Evolutionary conservation across 305 asterid species (phyloP).

Genomic region (Andrographis paniculata): DNA sequence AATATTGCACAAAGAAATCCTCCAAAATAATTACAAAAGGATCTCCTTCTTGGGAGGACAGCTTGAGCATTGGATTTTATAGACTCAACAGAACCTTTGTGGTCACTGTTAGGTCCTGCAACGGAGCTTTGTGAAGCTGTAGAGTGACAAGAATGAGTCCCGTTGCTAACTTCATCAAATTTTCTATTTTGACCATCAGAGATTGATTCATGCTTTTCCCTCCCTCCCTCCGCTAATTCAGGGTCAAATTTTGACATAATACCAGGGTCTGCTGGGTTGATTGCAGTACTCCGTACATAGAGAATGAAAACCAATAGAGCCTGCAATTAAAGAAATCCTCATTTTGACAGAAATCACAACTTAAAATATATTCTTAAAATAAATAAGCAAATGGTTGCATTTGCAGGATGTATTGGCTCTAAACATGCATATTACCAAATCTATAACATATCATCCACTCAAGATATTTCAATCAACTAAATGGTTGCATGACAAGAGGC

Average conservation of each 20-base stretch:
- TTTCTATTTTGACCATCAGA: slow-evolving; percentile 37
- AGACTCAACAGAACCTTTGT: slow-evolving; percentile 59
- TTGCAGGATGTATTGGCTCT: no score
- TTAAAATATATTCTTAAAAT: not conserved
- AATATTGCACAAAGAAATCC: slow-evolving; percentile 63
- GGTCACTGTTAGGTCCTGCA: slow-evolving; percentile 61
- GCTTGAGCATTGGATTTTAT: slow-evolving; percentile 45
- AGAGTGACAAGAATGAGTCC: slow-evolving; percentile 58
- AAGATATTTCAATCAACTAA: slow-evolving; percentile 1
- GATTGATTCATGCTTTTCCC: slow-evolving; percentile 39
- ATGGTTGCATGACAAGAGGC: slow-evolving; percentile 4
- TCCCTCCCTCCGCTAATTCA: slow-evolving; percentile 33
- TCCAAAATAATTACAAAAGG: slow-evolving; percentile 47
- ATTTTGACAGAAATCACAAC: slow-evolving; percentile 11
- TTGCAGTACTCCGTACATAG: slow-evolving; percentile 89
- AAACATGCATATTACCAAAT: no score
- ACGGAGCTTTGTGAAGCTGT: slow-evolving; percentile 69
- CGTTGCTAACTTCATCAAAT: slow-evolving; percentile 62
- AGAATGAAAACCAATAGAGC: slow-evolving; percentile 82
- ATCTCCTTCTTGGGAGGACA: slow-evolving; percentile 32
- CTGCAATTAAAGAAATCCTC: slow-evolving; percentile 36
- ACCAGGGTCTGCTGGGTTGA: slow-evolving; percentile 99
- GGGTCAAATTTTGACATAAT: slow-evolving; percentile 72
- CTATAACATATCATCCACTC: not conserved
- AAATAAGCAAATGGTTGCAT: slow-evolving; percentile 4